These are phyloP conservation scores for Tranzscheliella williamsii DNA, from an alignment of 1,284 basidiomycete genomes.

Conservation along the genomic window DNA sequence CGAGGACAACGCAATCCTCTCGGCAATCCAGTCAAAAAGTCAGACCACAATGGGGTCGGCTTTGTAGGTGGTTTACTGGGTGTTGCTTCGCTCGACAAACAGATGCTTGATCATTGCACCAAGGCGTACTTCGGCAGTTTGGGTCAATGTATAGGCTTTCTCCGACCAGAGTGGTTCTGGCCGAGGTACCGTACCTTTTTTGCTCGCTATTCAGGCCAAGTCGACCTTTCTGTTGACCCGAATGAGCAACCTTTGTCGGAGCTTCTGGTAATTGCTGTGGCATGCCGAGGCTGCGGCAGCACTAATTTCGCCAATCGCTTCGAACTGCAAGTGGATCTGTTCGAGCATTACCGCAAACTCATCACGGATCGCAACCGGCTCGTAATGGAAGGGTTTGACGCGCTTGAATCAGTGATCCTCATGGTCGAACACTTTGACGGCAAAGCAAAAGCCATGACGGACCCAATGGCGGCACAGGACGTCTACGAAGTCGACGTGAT, in stretches of 20 bases:
- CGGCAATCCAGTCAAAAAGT: slow-evolving; percentile 2
- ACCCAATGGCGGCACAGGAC: slow-evolving; percentile 18
- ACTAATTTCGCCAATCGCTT: slow-evolving; percentile 19
- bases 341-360: slow-evolving; percentile 14
- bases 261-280: slow-evolving; percentile 20
- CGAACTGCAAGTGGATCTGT: slow-evolving; percentile 16
- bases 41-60: slow-evolving; percentile 5
- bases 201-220: slow-evolving; percentile 11
- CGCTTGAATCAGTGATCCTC: slow-evolving; percentile 17
- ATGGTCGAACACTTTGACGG: slow-evolving; percentile 14
- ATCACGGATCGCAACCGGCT: slow-evolving; percentile 28
- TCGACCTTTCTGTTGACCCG: neutral
- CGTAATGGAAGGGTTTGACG: slow-evolving; percentile 17
- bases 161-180: slow-evolving; percentile 30
- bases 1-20: slow-evolving; percentile 13
- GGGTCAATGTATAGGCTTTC: slow-evolving; percentile 26
- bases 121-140: slow-evolving; percentile 18
- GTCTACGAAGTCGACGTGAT: slow-evolving; percentile 18
- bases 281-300: slow-evolving; percentile 13
- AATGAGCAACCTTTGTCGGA: slow-evolving; percentile 32
- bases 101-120: slow-evolving; percentile 18
- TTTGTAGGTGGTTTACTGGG: slow-evolving; percentile 27
- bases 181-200: slow-evolving; percentile 23
- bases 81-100: slow-evolving; percentile 20
- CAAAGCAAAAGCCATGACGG: slow-evolving; percentile 3